These are phyloP conservation scores for Lactarius hatsudake DNA, from an alignment of 768 basidiomycete species.

Conservation along the genomic window DNA sequence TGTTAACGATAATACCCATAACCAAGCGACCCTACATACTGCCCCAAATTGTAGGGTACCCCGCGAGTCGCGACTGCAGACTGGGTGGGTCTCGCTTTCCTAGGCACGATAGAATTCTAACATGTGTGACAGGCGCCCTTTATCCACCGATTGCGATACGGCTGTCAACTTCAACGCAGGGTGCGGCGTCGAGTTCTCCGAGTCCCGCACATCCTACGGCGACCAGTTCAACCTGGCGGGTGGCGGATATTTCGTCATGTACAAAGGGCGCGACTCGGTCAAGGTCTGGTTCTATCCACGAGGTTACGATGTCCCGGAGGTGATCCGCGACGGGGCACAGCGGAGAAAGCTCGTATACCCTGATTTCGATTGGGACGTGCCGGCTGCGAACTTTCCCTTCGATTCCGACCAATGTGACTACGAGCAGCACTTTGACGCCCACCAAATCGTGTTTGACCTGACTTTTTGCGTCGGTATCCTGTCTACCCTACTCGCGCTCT, in stretches of 20 bases:
- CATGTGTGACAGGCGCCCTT: conserved; percentile 34
- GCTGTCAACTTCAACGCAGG: conserved; percentile 55
- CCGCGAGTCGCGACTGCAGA: conserved; percentile 35
- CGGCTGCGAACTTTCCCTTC: conserved; percentile 27
- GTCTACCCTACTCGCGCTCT: background rate
- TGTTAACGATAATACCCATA: conserved; percentile 46
- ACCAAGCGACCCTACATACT: conserved; percentile 57
- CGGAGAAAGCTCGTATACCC: conserved; percentile 12
- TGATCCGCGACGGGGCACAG: conserved; percentile 32
- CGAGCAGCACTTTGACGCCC: conserved; percentile 49
- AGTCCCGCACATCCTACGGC: conserved; percentile 43
- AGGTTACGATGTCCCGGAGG: conserved; percentile 43
- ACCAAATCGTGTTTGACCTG: conserved; percentile 54
- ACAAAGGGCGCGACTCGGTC: conserved; percentile 40
- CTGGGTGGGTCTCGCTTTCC: conserved; percentile 40
- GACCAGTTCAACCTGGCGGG: conserved; percentile 46
- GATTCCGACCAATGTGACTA: conserved; percentile 47
- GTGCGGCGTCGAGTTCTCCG: conserved; percentile 50
- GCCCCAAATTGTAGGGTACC: conserved; percentile 47
- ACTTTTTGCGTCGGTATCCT: conserved; percentile 54
- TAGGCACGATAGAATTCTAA: background rate
- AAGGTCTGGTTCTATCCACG: conserved; percentile 63
- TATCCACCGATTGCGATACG: conserved; percentile 49
- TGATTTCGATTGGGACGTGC: background rate
- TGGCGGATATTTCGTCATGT: conserved; percentile 63